phyloP scores from a whole-genome alignment of 129 eudicot genomes.

The Artemisia argyi region DNA sequence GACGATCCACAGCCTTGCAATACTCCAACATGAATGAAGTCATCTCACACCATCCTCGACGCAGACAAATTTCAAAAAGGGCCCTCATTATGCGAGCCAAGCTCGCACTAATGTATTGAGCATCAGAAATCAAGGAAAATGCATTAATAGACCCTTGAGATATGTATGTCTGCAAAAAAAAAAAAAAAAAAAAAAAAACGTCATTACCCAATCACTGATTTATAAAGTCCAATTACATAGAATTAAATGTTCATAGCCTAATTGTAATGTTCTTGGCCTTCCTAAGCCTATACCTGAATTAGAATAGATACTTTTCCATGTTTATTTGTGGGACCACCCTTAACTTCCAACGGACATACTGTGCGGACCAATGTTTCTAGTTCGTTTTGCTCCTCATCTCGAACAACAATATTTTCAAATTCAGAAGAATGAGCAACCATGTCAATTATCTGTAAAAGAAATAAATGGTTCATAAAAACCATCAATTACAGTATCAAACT shows the following conservation, averaged over 20 bases:
- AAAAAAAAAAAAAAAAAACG: conserved; percentile 18
- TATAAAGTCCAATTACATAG: conserved; percentile 15
- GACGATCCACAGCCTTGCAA: conserved; percentile 99
- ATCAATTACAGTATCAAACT: conserved; percentile 14
- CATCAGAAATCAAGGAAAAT: conserved; percentile 92
- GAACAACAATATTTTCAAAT: conserved; percentile 93
- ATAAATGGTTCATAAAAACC: conserved; percentile 1
- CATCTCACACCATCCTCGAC: conserved; percentile 99
- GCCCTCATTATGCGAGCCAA: conserved; percentile 99
- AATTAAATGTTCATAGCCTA: not conserved
- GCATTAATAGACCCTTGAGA: conserved; percentile 86
- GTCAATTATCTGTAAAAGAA: conserved; percentile 70
- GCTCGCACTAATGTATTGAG: conserved; percentile 94
- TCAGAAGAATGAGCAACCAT: conserved; percentile 99
- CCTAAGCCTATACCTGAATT: conserved; percentile 67
- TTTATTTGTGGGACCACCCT: conserved; percentile 93
- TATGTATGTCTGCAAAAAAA: conserved; percentile 72
- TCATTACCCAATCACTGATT: conserved; percentile 21
- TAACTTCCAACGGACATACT: conserved; percentile 85
- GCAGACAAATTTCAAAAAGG: conserved; percentile 92
- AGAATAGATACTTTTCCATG: conserved; percentile 96
- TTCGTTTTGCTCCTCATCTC: conserved; percentile 97
- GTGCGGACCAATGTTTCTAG: conserved; percentile 72
- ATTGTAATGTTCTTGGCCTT: conserved; percentile 8
- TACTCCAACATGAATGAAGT: conserved; percentile 90